Percentiles rank a stretch among this genome's conserved stretches.
Evolutionary conservation across 371 early-diverging fungal species (phyloP).

Genomic region (Nematocida major): DNA sequence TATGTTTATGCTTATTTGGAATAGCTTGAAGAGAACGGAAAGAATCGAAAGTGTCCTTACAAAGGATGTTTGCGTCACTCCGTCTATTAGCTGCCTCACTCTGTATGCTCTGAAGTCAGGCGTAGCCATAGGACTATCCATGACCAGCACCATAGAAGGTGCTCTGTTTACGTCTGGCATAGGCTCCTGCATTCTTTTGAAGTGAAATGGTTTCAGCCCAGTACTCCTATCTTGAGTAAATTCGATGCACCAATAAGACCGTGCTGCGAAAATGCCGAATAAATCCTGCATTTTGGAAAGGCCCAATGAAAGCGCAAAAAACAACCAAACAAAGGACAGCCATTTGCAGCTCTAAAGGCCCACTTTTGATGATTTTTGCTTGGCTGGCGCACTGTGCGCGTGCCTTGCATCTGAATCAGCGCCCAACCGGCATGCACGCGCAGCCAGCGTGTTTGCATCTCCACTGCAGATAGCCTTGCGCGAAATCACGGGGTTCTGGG

Average conservation of each 20-base stretch:
- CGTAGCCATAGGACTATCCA: slow-evolving; percentile 40
- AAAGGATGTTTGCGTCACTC: slow-evolving; percentile 47
- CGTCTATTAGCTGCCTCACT: slow-evolving; percentile 39
- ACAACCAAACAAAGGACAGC: not conserved
- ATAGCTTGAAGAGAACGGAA: slow-evolving; percentile 49
- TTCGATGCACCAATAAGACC: not conserved
- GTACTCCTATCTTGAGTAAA: not conserved
- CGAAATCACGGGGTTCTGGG: too few species aligned
- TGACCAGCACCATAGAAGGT: slow-evolving; percentile 26
- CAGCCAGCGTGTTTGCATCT: too few species aligned
- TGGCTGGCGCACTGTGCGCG: too few species aligned
- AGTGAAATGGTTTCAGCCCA: slow-evolving; percentile 9
- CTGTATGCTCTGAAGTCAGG: slow-evolving; percentile 50
- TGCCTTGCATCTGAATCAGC: too few species aligned
- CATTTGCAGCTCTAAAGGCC: not conserved
- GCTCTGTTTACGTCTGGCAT: slow-evolving; percentile 21
- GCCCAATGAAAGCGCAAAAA: not conserved
- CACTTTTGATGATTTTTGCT: too few species aligned
- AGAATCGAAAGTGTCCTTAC: slow-evolving; percentile 36
- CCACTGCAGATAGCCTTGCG: too few species aligned
- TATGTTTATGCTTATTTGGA: slow-evolving; percentile 52
- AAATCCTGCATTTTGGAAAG: not conserved
- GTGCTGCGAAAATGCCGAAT: not conserved
- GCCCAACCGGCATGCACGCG: too few species aligned
- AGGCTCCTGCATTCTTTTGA: slow-evolving; percentile 11